Conservation (phyloP, 2,329 filamentous ascomycete genomes). For the Huntiella decipiens region DNA sequence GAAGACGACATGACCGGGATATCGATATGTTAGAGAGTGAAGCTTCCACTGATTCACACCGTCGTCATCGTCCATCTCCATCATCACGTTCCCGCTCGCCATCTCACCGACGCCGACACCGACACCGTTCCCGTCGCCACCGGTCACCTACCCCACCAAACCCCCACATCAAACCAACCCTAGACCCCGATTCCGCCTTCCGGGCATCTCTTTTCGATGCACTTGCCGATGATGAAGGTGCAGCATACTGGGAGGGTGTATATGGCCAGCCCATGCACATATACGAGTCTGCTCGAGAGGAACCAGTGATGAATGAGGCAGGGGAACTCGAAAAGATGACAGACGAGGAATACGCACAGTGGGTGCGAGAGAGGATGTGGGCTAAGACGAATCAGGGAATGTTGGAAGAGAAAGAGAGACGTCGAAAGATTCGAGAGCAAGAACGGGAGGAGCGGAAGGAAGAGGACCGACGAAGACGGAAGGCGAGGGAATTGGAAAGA, state of each 20-base stretch:
- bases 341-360: conserved; percentile 77
- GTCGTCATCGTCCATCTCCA: background rate
- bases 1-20: background rate
- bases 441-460: conserved; percentile 15
- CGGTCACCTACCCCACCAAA: conserved; percentile 29
- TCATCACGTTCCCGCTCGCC: conserved; percentile 3
- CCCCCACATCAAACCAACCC: conserved; percentile 25
- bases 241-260: conserved; percentile 86
- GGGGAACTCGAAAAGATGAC: conserved; percentile 64
- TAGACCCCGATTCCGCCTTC: conserved; percentile 61
- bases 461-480: conserved; percentile 18
- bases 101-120: conserved; percentile 14
- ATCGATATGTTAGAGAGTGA: background rate
- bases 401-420: conserved; percentile 51
- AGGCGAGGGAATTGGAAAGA: conserved; percentile 28
- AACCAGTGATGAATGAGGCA: conserved; percentile 19
- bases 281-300: conserved; percentile 28
- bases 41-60: background rate
- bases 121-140: conserved; percentile 17
- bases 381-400: conserved; percentile 79
- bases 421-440: conserved; percentile 28
- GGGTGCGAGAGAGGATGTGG: conserved; percentile 84
- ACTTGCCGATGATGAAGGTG: conserved; percentile 90
- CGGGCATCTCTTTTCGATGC: conserved; percentile 91
- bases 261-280: conserved; percentile 88